Base-by-base conservation (phyloP, 345 rosid genomes). In the Punica granatum region DNA sequence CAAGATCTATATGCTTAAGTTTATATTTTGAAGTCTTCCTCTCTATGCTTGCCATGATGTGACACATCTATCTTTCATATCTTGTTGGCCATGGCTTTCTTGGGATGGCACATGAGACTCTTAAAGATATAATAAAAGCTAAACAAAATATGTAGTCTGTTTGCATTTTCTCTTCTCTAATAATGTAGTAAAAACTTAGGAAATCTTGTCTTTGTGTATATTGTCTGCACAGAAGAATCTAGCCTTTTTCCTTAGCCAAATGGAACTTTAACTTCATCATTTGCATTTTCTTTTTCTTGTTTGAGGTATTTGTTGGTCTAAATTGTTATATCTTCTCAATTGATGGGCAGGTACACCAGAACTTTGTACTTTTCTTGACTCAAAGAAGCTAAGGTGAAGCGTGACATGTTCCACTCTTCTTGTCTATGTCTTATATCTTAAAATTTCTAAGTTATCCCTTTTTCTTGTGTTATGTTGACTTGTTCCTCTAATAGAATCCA, bases 331-430 rank as follows among this genome's bases (percentile, higher is more conserved):
- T 30, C 19, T 49, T 48, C 62, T 51, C 14, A 33, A 26, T 21
- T 35, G 14, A 51, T 44, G 41, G 66, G 81, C 86, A 93, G 97
- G 98, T 71, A 81, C 85, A 25, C 90, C 75, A 7, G 88, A 90
- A 63, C 86, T 93, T 48, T 93, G 94, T 73, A 78, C 82, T 59
- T 86, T 90, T 81, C 97, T 93, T 74, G 94, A 93, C 78, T 88
- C 91, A 35, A 89, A 80, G 78, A 90, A 84, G 63, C 84, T 93
- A 66, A 89, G 96, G 97, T 90, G 65, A 58, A 75, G 48, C 75
- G 65, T 70, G 32, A 6, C 31, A 26, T 1, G 5, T 30, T 15
- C 34, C 26, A 12, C 31, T 54, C 30, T 54, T 23, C 2, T 54
- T 54, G 54, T 23, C 54, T 18, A 6, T 53, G 43, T 25, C 32